A percentile compares a stretch with the other conserved stretches of the same genome.
phyloP scores from a whole-genome alignment of 306 rosid species.

The Clitoria ternatea region DNA sequence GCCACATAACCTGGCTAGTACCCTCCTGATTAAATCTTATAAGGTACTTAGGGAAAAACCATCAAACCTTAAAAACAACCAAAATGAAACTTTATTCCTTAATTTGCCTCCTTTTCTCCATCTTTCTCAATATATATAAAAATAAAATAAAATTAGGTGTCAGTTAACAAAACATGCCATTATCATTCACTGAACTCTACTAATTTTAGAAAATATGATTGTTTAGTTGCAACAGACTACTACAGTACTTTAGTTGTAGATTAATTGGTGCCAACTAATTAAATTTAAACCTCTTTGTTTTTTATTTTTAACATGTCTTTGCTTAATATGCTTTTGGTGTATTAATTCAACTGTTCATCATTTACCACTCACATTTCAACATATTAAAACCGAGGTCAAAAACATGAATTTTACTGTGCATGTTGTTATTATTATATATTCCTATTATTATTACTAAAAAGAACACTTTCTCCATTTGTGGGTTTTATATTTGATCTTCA shows the following conservation, averaged over 20 bases:
- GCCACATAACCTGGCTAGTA: too few relatives aligned
- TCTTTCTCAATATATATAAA: neutral
- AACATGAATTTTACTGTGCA: neutral
- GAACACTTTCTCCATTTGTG: neutral
- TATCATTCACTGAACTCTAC: neutral
- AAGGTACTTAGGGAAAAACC: too few relatives aligned
- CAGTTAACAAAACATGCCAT: neutral
- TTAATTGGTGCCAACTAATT: too few relatives aligned
- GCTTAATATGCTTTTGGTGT: neutral
- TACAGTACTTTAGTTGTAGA: neutral
- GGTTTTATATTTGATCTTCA: neutral
- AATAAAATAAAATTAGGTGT: neutral
- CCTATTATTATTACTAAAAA: neutral
- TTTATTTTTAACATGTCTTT: neutral
- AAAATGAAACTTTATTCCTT: neutral
- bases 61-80: too few relatives aligned
- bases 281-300: neutral
- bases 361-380: neutral
- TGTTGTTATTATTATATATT: neutral
- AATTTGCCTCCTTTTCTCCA: neutral
- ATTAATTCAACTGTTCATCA: too few relatives aligned
- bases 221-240: neutral
- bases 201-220: neutral
- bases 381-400: neutral
- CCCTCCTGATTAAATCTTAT: too few relatives aligned